A percentile compares a stretch with the other conserved stretches of the same genome.
Evolutionary conservation across 164 flowering plant species (phyloP).

Genomic region (Berberis vulgaris): DNA sequence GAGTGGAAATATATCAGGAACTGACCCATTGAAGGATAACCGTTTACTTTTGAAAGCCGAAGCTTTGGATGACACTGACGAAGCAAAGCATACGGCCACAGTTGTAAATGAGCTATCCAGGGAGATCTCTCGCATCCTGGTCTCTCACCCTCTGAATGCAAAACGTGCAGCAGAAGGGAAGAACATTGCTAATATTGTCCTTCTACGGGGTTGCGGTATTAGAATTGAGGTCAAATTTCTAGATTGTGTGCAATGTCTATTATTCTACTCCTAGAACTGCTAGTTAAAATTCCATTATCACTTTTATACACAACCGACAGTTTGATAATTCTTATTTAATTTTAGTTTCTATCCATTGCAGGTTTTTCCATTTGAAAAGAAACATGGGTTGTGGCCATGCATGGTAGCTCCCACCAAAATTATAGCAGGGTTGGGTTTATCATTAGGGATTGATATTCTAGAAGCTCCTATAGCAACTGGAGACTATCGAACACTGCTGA

Average conservation of each 20-base stretch:
- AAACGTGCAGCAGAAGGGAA: slow-evolving; percentile 77
- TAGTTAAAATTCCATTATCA: not conserved
- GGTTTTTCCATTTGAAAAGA: slow-evolving; percentile 75
- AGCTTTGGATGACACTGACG: slow-evolving; percentile 77
- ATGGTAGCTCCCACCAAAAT: slow-evolving; percentile 99
- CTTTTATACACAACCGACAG: not conserved
- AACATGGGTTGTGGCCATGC: slow-evolving; percentile 83
- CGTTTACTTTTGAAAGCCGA: slow-evolving; percentile 74
- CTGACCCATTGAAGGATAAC: slow-evolving; percentile 94
- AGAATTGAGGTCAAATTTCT: slow-evolving; percentile 67
- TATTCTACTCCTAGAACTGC: not conserved
- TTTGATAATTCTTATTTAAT: not conserved
- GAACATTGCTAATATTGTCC: slow-evolving; percentile 82
- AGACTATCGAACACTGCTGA: slow-evolving; percentile 83
- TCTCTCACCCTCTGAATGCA: slow-evolving; percentile 75
- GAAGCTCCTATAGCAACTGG: slow-evolving; percentile 99
- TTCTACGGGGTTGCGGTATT: slow-evolving; percentile 94
- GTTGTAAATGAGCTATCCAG: slow-evolving; percentile 88
- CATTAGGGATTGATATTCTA: slow-evolving; percentile 88
- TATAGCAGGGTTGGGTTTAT: slow-evolving; percentile 90
- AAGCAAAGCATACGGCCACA: slow-evolving; percentile 78
- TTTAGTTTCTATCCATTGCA: slow-evolving; percentile 19
- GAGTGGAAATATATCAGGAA: slow-evolving; percentile 97
- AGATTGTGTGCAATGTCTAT: not conserved
- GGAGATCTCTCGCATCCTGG: slow-evolving; percentile 73